These are phyloP conservation scores for Emergomyces africanus DNA, from an alignment of 2,329 filamentous ascomycete species.

Conservation along the genomic window DNA sequence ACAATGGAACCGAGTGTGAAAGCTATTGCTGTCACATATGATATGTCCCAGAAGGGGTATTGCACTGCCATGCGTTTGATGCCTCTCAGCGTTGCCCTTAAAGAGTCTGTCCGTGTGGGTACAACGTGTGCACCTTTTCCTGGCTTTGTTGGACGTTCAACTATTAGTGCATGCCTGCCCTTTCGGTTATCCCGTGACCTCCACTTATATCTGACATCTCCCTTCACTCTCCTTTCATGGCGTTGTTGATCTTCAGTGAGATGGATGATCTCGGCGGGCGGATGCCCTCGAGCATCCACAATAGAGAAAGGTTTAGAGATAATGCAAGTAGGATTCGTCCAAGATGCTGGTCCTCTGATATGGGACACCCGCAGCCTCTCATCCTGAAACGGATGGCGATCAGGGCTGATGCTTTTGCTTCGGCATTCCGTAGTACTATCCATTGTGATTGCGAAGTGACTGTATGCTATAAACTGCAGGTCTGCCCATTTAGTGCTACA, in stretches of 20 bases:
- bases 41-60: constrained; percentile 45
- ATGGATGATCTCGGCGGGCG: neutral
- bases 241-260: neutral
- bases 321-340: neutral
- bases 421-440: neutral
- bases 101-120: constrained; percentile 23
- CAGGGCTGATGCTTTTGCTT: neutral
- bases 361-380: neutral
- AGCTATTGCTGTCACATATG: constrained; percentile 40
- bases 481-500: neutral
- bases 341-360: neutral
- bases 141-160: constrained; percentile 14
- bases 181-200: constrained; percentile 37
- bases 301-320: neutral
- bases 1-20: constrained; percentile 44
- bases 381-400: neutral
- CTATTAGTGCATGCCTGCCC: constrained; percentile 30
- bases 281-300: neutral
- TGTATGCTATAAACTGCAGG: neutral
- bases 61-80: constrained; percentile 38
- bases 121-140: constrained; percentile 14
- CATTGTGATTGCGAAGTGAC: neutral
- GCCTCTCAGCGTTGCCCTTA: constrained; percentile 21
- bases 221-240: constrained; percentile 1
- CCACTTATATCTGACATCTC: constrained; percentile 16